Percentiles rank a stretch among this genome's conserved stretches.
Evolutionary conservation across 192 early-diverging fungal species (phyloP).

Genomic region (Entomortierella parvispora): DNA sequence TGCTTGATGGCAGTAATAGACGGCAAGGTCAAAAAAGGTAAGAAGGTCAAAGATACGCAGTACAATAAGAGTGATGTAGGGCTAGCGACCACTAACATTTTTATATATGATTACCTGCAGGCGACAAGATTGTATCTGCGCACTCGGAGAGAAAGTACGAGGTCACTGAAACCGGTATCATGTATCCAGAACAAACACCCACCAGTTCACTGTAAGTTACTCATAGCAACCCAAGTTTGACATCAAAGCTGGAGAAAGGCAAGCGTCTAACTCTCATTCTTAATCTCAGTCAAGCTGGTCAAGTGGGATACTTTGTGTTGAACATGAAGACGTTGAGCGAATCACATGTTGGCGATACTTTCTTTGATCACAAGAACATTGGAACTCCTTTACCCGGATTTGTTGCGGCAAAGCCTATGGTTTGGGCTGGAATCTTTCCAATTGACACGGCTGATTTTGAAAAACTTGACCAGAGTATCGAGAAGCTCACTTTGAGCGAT

Average conservation of each 20-base stretch:
- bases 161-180: slow-evolving; percentile 90
- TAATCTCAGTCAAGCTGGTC: slow-evolving; percentile 67
- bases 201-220: slow-evolving; percentile 65
- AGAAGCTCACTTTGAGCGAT: slow-evolving; percentile 96
- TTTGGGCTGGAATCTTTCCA: slow-evolving; percentile 94
- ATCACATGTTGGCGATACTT: slow-evolving; percentile 96
- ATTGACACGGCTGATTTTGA: slow-evolving; percentile 89
- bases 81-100: background rate
- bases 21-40: slow-evolving; percentile 80
- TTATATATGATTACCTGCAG: slow-evolving; percentile 28
- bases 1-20: slow-evolving; percentile 91
- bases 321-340: slow-evolving; percentile 95
- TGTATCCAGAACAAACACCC: slow-evolving; percentile 89
- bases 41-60: slow-evolving; percentile 1
- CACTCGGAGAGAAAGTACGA: slow-evolving; percentile 87
- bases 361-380: slow-evolving; percentile 73
- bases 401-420: slow-evolving; percentile 95
- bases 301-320: slow-evolving; percentile 92
- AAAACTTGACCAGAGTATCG: slow-evolving; percentile 90
- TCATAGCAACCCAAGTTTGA: background rate
- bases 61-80: background rate
- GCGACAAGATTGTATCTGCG: slow-evolving; percentile 84
- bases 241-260: background rate
- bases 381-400: slow-evolving; percentile 90
- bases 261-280: background rate